A percentile compares a stretch with the other conserved stretches of the same genome.
These are phyloP conservation scores for Emmonsiellopsis sp. DNA, from an alignment of 2,329 filamentous ascomycete species.

Conservation along the genomic window DNA sequence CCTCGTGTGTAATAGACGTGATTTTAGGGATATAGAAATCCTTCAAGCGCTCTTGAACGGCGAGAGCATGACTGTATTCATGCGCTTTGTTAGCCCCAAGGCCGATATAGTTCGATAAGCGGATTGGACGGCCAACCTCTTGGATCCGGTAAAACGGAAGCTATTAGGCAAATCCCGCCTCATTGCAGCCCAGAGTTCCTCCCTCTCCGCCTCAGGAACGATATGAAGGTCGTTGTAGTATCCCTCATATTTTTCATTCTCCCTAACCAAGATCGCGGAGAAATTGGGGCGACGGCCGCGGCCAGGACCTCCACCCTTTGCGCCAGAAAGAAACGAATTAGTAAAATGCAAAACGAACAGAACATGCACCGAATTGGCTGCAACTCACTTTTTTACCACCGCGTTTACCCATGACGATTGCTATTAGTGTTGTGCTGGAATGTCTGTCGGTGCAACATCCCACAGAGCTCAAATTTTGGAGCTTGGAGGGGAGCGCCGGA, in stretches of 20 bases:
- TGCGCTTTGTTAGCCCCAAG: background rate
- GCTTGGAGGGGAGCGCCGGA: conserved; percentile 1
- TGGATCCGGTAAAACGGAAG: conserved; percentile 93
- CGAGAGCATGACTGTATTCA: conserved; percentile 65
- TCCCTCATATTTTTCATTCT: conserved; percentile 73
- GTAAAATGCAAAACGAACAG: background rate
- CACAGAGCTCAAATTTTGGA: background rate
- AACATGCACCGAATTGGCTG: background rate
- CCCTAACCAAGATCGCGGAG: conserved; percentile 59
- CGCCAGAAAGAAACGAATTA: conserved; percentile 11
- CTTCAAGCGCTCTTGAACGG: conserved; percentile 80
- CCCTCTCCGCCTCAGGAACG: conserved; percentile 66
- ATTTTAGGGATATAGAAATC: conserved; percentile 87
- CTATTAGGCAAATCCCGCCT: conserved; percentile 86
- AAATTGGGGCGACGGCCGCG: conserved; percentile 32
- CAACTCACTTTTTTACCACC: conserved; percentile 20
- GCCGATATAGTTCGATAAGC: background rate
- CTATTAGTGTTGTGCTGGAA: conserved; percentile 1
- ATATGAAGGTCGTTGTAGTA: conserved; percentile 77
- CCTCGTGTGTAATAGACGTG: conserved; percentile 73
- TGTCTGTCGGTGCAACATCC: background rate
- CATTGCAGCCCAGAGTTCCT: conserved; percentile 75
- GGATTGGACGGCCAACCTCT: conserved; percentile 49
- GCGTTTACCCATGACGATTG: conserved; percentile 19
- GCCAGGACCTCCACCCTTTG: conserved; percentile 35